These are phyloP conservation scores for Planoprotostelium fungivorum DNA, from an alignment of 78 protist genomes.

Conservation along the genomic window DNA sequence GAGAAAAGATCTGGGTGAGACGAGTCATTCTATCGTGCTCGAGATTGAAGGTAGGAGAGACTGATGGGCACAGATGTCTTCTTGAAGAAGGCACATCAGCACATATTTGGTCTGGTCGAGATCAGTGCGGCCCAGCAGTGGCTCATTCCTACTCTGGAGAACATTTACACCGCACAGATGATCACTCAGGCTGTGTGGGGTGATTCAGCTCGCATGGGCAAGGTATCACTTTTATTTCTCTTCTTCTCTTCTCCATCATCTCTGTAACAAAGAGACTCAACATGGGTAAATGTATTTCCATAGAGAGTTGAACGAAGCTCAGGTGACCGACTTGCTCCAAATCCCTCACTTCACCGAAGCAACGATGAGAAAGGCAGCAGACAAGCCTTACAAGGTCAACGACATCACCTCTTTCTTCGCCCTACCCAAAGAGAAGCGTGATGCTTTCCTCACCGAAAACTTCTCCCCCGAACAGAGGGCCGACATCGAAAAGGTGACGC, in stretches of 20 bases:
- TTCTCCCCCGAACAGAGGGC: not conserved
- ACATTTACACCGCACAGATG: constrained; percentile 17
- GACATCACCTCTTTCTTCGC: not conserved
- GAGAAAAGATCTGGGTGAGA: constrained; percentile 15
- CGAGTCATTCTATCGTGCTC: no score
- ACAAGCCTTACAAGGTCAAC: not conserved
- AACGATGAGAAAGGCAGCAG: not conserved
- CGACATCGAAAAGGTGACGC: not conserved
- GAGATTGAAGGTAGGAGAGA: not conserved
- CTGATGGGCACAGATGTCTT: not conserved
- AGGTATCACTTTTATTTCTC: no score
- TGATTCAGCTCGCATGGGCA: constrained; percentile 6
- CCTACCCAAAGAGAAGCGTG: not conserved
- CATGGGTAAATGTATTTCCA: no score
- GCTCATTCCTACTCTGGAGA: constrained; percentile 16
- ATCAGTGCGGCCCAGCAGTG: constrained; percentile 11
- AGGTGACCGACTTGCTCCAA: not conserved
- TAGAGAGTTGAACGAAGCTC: no score
- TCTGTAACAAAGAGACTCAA: no score
- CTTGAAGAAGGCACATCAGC: constrained; percentile 5
- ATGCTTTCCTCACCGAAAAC: not conserved
- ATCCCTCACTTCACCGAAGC: not conserved
- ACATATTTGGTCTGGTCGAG: constrained; percentile 42
- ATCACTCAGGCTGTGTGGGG: constrained; percentile 46
- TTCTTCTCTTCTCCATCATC: no score